Percentiles rank a stretch among this genome's conserved stretches.
phyloP scores from a whole-genome alignment of 768 basidiomycete species.

The Sarcodon sp. region DNA sequence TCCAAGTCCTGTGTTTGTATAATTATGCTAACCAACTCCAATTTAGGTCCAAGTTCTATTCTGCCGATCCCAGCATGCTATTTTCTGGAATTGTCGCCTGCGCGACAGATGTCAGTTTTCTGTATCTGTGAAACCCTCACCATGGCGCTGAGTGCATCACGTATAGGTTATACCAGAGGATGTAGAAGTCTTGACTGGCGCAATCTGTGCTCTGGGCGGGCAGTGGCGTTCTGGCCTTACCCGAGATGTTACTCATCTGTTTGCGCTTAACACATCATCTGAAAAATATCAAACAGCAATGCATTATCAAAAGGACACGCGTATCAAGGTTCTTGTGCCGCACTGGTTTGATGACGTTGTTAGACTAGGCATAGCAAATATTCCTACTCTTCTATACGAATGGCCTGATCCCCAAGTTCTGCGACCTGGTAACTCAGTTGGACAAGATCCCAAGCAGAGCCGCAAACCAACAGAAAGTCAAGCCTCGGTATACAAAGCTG shows the following conservation, averaged over 20 bases:
- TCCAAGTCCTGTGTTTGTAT: no score
- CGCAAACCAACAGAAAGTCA: slow-evolving; percentile 18
- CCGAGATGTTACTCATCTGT: slow-evolving; percentile 79
- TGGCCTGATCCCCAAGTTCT: slow-evolving; percentile 62
- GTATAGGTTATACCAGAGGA: slow-evolving; percentile 48
- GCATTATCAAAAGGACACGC: slow-evolving; percentile 43
- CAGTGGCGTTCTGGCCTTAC: slow-evolving; percentile 71
- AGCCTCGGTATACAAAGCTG: slow-evolving; percentile 22
- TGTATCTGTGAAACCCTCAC: not conserved
- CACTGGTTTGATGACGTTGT: slow-evolving; percentile 88
- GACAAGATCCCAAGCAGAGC: slow-evolving; percentile 15
- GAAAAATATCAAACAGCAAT: slow-evolving; percentile 33
- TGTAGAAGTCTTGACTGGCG: slow-evolving; percentile 59
- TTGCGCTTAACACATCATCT: slow-evolving; percentile 39
- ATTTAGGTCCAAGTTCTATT: slow-evolving; percentile 46
- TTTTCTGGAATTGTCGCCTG: slow-evolving; percentile 79
- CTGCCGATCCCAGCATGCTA: slow-evolving; percentile 62
- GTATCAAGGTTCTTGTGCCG: slow-evolving; percentile 64
- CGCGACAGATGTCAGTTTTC: slow-evolving; percentile 45
- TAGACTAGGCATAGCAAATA: slow-evolving; percentile 29
- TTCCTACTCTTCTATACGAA: slow-evolving; percentile 44
- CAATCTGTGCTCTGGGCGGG: slow-evolving; percentile 67
- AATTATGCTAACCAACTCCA: no score
- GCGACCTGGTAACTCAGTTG: slow-evolving; percentile 18
- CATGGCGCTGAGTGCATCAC: not conserved